Evolutionary conservation across 108 stramenopile genomes (phyloP).

Genomic region (Epipyxis sp.): DNA sequence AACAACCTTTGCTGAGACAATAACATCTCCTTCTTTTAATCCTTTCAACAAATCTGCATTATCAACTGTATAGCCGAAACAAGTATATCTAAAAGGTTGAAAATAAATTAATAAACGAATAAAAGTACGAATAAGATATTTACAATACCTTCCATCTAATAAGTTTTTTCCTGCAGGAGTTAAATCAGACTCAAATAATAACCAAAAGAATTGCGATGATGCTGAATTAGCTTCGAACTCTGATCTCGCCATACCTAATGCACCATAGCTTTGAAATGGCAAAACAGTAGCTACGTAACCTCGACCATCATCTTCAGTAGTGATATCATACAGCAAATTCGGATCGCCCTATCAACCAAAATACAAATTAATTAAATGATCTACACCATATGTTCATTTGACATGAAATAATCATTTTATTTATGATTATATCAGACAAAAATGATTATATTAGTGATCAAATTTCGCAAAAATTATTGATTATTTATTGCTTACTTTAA

Average conservation of each 20-base stretch:
- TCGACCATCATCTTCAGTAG: conserved; percentile 89
- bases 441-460: no score
- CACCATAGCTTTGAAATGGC: conserved; percentile 85
- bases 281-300: conserved; percentile 86
- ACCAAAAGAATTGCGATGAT: conserved; percentile 89
- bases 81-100: not conserved
- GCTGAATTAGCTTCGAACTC: conserved; percentile 90
- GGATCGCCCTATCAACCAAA: conserved; percentile 62
- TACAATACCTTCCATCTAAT: conserved; percentile 77
- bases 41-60: conserved; percentile 81
- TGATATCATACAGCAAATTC: conserved; percentile 79
- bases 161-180: conserved; percentile 98
- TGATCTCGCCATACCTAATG: conserved; percentile 91
- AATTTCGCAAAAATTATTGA: no score
- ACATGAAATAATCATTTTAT: no score
- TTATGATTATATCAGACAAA: no score
- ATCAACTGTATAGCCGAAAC: conserved; percentile 87
- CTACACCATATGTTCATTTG: no score
- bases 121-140: not conserved
- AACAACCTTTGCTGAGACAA: conserved; percentile 80
- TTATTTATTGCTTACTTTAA: no score
- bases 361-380: no score
- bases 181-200: conserved; percentile 91
- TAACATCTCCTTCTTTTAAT: conserved; percentile 85
- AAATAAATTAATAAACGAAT: no score